These are phyloP conservation scores for Coemansia sp. DNA, from an alignment of 192 early-diverging fungal species.

Conservation along the genomic window DNA sequence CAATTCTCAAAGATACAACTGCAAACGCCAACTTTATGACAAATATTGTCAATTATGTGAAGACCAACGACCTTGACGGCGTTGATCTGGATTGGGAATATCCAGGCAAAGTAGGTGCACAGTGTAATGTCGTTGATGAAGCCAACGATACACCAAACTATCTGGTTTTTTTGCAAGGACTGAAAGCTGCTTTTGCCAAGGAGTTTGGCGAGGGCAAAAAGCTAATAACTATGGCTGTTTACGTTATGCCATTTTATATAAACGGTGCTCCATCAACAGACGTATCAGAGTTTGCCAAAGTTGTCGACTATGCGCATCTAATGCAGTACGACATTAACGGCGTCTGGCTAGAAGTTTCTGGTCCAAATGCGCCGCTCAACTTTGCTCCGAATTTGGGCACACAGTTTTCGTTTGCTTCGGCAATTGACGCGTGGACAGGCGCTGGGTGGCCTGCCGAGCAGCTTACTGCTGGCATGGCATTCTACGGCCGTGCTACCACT, in stretches of 20 bases:
- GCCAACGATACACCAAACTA: conserved; percentile 68
- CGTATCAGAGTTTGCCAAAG: conserved; percentile 60
- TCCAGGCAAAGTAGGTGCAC: conserved; percentile 54
- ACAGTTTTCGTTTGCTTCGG: conserved; percentile 44
- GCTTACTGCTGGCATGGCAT: conserved; percentile 61
- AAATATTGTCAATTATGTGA: conserved; percentile 60
- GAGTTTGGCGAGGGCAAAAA: conserved; percentile 43
- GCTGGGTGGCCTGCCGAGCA: conserved; percentile 62
- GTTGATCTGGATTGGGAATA: conserved; percentile 78
- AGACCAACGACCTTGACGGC: conserved; percentile 58
- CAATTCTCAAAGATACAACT: conserved; percentile 48
- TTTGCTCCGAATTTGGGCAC: conserved; percentile 31
- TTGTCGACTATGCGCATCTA: conserved; percentile 65
- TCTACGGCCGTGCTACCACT: conserved; percentile 60
- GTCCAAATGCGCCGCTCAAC: conserved; percentile 63
- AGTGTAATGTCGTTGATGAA: conserved; percentile 48
- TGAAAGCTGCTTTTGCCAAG: conserved; percentile 36
- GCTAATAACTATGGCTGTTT: conserved; percentile 65
- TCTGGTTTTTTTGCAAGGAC: conserved; percentile 58
- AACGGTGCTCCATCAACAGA: conserved; percentile 50
- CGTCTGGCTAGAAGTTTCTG: conserved; percentile 56
- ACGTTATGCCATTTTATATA: conserved; percentile 60
- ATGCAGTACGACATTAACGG: conserved; percentile 71
- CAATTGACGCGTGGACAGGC: conserved; percentile 55
- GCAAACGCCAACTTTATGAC: conserved; percentile 59